Base-by-base conservation (phyloP, 2,329 filamentous ascomycete species). In the Aspergillus nomiae region DNA sequence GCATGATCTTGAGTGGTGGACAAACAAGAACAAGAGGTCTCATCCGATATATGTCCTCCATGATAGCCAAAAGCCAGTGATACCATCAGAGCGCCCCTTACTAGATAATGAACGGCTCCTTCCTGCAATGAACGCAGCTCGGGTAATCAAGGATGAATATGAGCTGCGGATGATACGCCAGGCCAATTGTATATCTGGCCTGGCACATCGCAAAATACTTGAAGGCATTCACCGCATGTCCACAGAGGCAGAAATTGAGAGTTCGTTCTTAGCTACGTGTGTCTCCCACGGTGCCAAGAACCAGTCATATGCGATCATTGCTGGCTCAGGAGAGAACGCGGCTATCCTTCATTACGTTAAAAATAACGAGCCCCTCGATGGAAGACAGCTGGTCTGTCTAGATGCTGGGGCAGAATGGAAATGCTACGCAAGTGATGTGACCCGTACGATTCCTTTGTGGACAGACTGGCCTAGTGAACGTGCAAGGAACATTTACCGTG, bases 281-380 rank as follows among this genome's bases (percentile, higher is more conserved):
- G 86, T 95, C 63, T 85, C 89, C 58, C 84, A 89, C 64, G 91
- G 91, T 28, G 90, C 90, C 58, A 90, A 89, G 74, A 88, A 95
- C 70, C 92, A 96, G 82, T 90, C 94, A 1, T 98, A 98, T 78
- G 87, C 91, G 68, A 89, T 90, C 64, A 97, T 98, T 71, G 88
- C 95, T 21, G 94, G 92, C 0, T 87, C 87, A 38, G 94, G 94
- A 12, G 85, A 88, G 6, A 89, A 91, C 19, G 94, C 91, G 0
- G 92, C 93, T 6, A 95, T 92, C 1, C 84, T 97, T 38, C 94
- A 97, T 80, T 97, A 97, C 71, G 87, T 92, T 28, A 87, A 90
- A 73, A 96, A 96, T 76, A 84, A 93, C 67, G 84, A 89, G 72
- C 84, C 88, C 0, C 80, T 94, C 41, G 79, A 80, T 0, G 87